Conservation (phyloP, 1,284 basidiomycete species). For the Microbotryomycetes sp. region DNA sequence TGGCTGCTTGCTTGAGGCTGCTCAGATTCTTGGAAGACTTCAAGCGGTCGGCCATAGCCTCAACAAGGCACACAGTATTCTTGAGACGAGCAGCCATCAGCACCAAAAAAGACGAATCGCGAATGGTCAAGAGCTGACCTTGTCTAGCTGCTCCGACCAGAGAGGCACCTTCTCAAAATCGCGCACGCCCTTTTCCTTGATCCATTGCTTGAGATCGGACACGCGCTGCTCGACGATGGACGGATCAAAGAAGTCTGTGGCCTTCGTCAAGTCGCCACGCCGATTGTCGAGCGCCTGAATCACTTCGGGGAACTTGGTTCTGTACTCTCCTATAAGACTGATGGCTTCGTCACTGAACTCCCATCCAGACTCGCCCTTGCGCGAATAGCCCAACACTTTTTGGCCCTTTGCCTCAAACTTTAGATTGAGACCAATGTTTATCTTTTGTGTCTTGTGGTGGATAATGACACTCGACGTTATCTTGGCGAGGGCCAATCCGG, state of each 20-base stretch:
- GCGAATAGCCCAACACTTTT: slow-evolving; percentile 91
- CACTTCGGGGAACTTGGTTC: slow-evolving; percentile 73
- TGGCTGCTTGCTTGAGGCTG: slow-evolving; percentile 76
- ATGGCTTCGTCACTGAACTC: slow-evolving; percentile 87
- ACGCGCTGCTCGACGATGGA: slow-evolving; percentile 63
- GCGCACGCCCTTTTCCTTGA: slow-evolving; percentile 73
- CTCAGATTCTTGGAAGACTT: slow-evolving; percentile 54
- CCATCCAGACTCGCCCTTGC: slow-evolving; percentile 78
- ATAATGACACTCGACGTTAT: slow-evolving; percentile 93
- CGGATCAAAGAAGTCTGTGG: slow-evolving; percentile 63
- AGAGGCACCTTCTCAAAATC: slow-evolving; percentile 90
- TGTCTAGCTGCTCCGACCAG: slow-evolving; percentile 82
- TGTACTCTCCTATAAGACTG: slow-evolving; percentile 74
- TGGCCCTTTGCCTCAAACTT: slow-evolving; percentile 95
- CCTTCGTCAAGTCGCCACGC: slow-evolving; percentile 49
- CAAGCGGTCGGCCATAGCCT: slow-evolving; percentile 62
- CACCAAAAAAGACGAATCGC: background rate
- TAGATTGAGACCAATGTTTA: slow-evolving; percentile 84
- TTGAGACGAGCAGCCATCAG: slow-evolving; percentile 37
- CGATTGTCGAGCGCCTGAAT: slow-evolving; percentile 60
- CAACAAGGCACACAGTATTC: slow-evolving; percentile 70
- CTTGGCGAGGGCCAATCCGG: slow-evolving; percentile 68
- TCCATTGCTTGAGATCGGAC: slow-evolving; percentile 74
- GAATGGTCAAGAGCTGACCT: slow-evolving; percentile 48
- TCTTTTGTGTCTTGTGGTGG: slow-evolving; percentile 65